A percentile compares a stretch with the other conserved stretches of the same genome.
Conservation (phyloP, 2,329 filamentous ascomycete genomes). For the Epichloe sylvatica region DNA sequence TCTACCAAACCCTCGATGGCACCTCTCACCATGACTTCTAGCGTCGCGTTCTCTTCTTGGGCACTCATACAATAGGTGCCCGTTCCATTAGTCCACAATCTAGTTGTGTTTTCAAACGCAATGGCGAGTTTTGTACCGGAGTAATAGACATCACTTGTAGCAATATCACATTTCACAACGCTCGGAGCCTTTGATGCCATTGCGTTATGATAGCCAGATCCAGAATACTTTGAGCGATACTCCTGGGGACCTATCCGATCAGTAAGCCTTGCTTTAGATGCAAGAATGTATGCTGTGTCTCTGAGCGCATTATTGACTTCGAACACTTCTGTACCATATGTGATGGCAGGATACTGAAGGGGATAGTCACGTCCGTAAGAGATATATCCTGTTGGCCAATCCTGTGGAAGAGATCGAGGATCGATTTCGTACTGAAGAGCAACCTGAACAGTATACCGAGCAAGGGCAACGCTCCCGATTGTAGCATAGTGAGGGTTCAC, state of each 20-base stretch:
- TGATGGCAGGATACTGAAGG: conserved; percentile 39
- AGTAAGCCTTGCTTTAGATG: conserved; percentile 34
- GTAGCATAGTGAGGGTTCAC: conserved; percentile 55
- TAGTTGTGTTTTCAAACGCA: conserved; percentile 51
- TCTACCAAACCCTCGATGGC: conserved; percentile 45
- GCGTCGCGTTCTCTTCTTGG: conserved; percentile 58
- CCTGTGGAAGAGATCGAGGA: conserved; percentile 48
- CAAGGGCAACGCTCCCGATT: conserved; percentile 51
- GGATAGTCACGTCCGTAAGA: conserved; percentile 45
- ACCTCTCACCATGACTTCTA: conserved; percentile 50
- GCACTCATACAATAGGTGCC: conserved; percentile 57
- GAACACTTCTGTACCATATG: conserved; percentile 58
- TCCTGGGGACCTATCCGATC: conserved; percentile 34
- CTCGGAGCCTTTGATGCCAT: conserved; percentile 34
- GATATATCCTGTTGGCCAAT: conserved; percentile 56
- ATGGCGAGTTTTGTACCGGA: conserved; percentile 45
- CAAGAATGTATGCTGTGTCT: conserved; percentile 36
- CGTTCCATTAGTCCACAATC: conserved; percentile 51
- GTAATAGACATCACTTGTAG: conserved; percentile 61
- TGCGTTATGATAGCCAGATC: conserved; percentile 24
- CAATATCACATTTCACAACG: conserved; percentile 51
- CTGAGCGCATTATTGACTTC: conserved; percentile 49
- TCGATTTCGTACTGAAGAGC: conserved; percentile 67
- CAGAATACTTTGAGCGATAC: conserved; percentile 41
- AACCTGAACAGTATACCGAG: conserved; percentile 58